Conservation (phyloP, 352 stramenopile species). For the Phytopythium oedochilum region DNA sequence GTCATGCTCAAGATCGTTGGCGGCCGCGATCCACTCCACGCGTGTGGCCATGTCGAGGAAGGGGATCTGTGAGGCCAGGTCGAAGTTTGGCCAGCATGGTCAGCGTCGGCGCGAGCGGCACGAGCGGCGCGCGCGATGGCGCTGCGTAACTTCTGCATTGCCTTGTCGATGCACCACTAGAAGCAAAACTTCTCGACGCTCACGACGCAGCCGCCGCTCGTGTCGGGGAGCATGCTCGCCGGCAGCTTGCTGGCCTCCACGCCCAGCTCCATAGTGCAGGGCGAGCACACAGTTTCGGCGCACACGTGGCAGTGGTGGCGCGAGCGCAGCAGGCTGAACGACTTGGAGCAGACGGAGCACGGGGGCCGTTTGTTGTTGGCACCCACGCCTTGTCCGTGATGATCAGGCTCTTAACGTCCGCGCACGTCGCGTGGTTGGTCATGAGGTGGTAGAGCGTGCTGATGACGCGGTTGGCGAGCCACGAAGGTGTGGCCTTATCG, state of each 20-base stretch:
- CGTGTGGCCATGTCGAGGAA: too few relatives aligned
- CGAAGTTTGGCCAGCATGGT: too few relatives aligned
- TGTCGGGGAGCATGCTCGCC: conserved; percentile 43
- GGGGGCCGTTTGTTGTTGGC: conserved; percentile 59
- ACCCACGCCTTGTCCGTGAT: conserved; percentile 72
- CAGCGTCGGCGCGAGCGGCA: too few relatives aligned
- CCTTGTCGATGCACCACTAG: conserved; percentile 74
- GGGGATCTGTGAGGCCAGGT: too few relatives aligned
- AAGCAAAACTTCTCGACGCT: conserved; percentile 81
- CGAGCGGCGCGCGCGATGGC: conserved; percentile 11
- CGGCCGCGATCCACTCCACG: too few relatives aligned
- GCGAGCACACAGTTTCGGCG: conserved; percentile 75
- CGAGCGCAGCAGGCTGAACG: conserved; percentile 63
- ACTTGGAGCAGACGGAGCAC: conserved; percentile 76
- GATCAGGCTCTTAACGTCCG: conserved; percentile 43
- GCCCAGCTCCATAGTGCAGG: conserved; percentile 61
- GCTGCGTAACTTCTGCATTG: conserved; percentile 43
- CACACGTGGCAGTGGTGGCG: conserved; percentile 81
- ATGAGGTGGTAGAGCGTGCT: conserved; percentile 33
- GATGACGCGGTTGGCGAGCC: conserved; percentile 63
- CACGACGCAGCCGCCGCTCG: conserved; percentile 43
- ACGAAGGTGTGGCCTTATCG: conserved; percentile 53
- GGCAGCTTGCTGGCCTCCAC: conserved; percentile 57
- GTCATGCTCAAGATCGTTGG: too few relatives aligned
- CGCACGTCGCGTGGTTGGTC: conserved; percentile 34